Base-by-base conservation (phyloP, 1,139 yeast species). In the Protomyces arabidopsidicola region DNA sequence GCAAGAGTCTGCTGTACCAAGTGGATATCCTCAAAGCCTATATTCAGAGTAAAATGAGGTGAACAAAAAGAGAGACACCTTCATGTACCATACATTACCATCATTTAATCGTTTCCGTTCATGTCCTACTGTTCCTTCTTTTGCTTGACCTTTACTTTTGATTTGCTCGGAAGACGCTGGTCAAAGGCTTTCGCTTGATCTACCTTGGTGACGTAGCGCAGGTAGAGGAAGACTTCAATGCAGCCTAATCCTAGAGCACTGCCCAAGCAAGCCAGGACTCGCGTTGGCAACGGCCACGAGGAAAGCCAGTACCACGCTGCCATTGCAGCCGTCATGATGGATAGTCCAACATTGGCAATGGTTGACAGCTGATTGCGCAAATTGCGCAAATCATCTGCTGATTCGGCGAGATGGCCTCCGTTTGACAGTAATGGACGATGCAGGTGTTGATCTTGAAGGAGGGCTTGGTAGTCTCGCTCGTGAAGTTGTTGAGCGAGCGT, bases 271-370 rank as follows among this genome's bases (percentile, higher is more conserved):
- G 56, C 56, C 31, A 58, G 45, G 16, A 58, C 53, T 2, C 62
- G 51, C 8, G 31, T 24, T 14, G 52, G 42, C 4, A 50, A 18
- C 1, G 51, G 27, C 62, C 56, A 51, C 14, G 34, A 36, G 12
- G 62, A 50, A 3, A 55, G 42, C 62, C 62, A 58, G 45, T 52
- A 58, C 62, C 62, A 58, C 9, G 62, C 52, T 8, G 62, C 62
- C 62, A 58, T 51, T 52, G 62, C 62, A n/a, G 62, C 62, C 31
- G 62, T 58, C 18, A 58, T 38, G 51, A 58, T 52, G 39, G 62
- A 58, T 35, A 58, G 53, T 14, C 20, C 45, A 22, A 58, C 53
- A 42, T 58, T 58, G 53, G 45, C 35, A 27, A 58, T 52, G 24
- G 55, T 58, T n/a, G 62, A 58, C 9, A 58, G 3, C 45, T 58